Evolutionary conservation across 306 rosid genomes (phyloP).

Genomic region (Albizia julibrissin): DNA sequence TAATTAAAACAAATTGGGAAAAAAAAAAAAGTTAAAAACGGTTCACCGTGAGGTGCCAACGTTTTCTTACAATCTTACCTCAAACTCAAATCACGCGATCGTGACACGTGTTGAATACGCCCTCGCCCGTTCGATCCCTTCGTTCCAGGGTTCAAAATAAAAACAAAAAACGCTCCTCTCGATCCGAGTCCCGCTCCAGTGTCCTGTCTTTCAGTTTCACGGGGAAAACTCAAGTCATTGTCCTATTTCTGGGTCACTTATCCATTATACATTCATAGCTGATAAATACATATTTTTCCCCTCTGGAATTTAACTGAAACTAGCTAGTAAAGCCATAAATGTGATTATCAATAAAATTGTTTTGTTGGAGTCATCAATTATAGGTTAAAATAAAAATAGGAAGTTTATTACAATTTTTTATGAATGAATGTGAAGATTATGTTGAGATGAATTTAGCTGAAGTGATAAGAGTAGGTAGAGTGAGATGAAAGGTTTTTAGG

Average conservation of each 20-base stretch:
- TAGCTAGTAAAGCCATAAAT: not conserved
- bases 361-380: no score
- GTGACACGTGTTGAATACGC: conserved; percentile 21
- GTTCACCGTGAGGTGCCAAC: not conserved
- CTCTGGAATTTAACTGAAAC: not conserved
- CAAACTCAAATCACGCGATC: not conserved
- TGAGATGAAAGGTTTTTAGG: not conserved
- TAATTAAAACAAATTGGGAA: not conserved
- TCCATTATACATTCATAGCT: not conserved
- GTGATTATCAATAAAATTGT: not conserved
- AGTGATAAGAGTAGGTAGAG: not conserved
- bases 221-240: not conserved
- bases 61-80: not conserved
- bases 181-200: not conserved
- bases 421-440: not conserved
- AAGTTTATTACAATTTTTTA: no score
- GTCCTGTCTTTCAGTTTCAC: not conserved
- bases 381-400: not conserved
- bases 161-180: not conserved
- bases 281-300: not conserved
- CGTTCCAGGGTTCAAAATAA: not conserved
- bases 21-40: not conserved
- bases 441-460: not conserved
- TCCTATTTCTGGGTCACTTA: conserved; percentile 1
- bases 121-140: conserved; percentile 27